phyloP scores from a whole-genome alignment of 768 basidiomycete species.

The Tricholoma saponaceum region DNA sequence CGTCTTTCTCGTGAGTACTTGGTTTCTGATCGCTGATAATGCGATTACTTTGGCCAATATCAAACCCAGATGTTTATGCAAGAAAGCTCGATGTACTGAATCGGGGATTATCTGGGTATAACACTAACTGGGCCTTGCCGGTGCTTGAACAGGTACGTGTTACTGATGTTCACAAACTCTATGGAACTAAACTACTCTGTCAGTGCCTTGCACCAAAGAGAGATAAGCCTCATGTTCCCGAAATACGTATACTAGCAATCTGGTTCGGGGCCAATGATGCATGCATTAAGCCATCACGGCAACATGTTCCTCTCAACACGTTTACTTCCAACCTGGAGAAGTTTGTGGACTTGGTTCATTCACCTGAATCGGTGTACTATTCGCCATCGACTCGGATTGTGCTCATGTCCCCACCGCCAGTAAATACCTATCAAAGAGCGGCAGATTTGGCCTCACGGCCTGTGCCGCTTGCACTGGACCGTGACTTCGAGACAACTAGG shows the following conservation, averaged over 20 bases:
- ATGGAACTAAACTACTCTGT: not conserved
- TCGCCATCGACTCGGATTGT: conserved; percentile 73
- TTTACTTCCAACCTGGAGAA: conserved; percentile 62
- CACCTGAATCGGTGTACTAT: conserved; percentile 58
- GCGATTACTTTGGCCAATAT: not conserved
- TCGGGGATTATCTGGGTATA: conserved; percentile 82
- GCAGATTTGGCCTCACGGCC: conserved; percentile 46
- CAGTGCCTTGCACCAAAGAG: conserved; percentile 58
- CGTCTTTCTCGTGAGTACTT: conserved; percentile 55
- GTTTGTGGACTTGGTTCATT: conserved; percentile 60
- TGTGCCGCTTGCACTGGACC: conserved; percentile 51
- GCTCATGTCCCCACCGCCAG: conserved; percentile 82
- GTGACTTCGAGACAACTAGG: conserved; percentile 58
- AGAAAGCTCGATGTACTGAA: conserved; percentile 85
- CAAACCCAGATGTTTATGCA: conserved; percentile 59
- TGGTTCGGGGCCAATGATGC: conserved; percentile 95
- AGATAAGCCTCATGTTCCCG: conserved; percentile 45
- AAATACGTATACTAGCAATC: conserved; percentile 70
- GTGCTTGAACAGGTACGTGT: conserved; percentile 68
- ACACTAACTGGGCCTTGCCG: conserved; percentile 81
- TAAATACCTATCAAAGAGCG: conserved; percentile 58
- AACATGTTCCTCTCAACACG: conserved; percentile 70
- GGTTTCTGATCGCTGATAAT: not conserved
- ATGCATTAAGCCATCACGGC: conserved; percentile 54
- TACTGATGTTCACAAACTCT: not conserved